These are phyloP conservation scores for Poa pratensis DNA, from an alignment of 176 grass and related monocot species.

Conservation along the genomic window DNA sequence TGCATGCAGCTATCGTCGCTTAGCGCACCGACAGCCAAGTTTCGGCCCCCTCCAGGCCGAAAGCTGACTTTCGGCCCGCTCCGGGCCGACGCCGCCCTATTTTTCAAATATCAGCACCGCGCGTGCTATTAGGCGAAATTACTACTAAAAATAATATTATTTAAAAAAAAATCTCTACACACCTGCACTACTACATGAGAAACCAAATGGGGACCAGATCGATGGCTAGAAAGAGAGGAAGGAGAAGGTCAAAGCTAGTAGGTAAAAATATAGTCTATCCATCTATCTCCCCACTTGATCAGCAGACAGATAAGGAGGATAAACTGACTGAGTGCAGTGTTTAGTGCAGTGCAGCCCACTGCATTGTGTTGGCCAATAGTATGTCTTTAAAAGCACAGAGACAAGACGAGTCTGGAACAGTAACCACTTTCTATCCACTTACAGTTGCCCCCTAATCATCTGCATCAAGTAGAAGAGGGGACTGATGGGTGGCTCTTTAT, in stretches of 20 bases:
- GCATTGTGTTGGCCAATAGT: too few species aligned
- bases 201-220: conserved; percentile 30
- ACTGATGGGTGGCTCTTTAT: neutral
- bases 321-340: conserved; percentile 26
- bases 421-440: conserved; percentile 34
- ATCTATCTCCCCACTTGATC: conserved; percentile 13
- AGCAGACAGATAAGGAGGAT: conserved; percentile 43
- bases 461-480: neutral
- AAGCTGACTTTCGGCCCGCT: too few species aligned
- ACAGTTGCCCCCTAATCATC: neutral
- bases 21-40: too few species aligned
- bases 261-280: conserved; percentile 18
- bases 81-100: too few species aligned
- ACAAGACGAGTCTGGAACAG: conserved; percentile 30
- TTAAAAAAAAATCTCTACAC: too few species aligned
- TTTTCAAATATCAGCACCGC: too few species aligned
- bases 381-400: neutral
- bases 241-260: conserved; percentile 30
- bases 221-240: conserved; percentile 9
- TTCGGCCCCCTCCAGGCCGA: too few species aligned
- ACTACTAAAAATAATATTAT: too few species aligned
- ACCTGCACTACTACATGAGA: too few species aligned
- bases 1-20: too few species aligned
- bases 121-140: too few species aligned
- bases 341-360: conserved; percentile 1